phyloP scores from a whole-genome alignment of 1,284 basidiomycete species.

The Cutaneotrichosporon cutaneum region DNA sequence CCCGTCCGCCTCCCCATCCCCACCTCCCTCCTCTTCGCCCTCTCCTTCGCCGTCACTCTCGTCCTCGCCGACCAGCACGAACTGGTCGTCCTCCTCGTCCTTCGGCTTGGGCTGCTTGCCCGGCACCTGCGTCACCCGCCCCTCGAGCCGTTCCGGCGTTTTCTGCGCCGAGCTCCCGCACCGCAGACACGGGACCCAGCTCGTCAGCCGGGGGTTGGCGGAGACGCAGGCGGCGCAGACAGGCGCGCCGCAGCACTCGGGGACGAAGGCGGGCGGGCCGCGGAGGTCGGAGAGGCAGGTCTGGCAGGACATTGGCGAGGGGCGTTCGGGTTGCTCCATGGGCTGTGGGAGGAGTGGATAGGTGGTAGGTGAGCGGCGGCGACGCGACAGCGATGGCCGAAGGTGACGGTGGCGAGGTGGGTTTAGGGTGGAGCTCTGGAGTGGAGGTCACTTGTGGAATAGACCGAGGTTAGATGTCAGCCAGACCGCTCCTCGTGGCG shows the following conservation, averaged over 20 bases:
- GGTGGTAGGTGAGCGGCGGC: not conserved
- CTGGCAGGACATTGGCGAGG: constrained; percentile 26
- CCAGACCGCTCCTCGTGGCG: too few species aligned
- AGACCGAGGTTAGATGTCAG: too few species aligned
- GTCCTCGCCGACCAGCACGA: constrained; percentile 22
- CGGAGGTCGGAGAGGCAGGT: constrained; percentile 38
- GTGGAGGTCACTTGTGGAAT: too few species aligned
- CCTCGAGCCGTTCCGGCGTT: not conserved
- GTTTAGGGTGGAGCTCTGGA: too few species aligned
- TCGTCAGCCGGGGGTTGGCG: constrained; percentile 41
- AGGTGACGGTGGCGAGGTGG: too few species aligned
- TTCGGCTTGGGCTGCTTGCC: not conserved
- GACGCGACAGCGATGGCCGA: too few species aligned
- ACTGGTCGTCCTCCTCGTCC: constrained; percentile 8
- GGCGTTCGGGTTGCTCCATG: not conserved
- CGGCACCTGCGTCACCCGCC: not conserved
- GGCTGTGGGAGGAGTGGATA: too few species aligned
- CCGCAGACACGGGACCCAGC: constrained; percentile 45
- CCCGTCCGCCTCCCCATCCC: too few species aligned
- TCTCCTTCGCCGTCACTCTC: constrained; percentile 1
- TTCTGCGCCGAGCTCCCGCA: constrained; percentile 30
- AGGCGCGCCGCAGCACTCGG: constrained; percentile 41
- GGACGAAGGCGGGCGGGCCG: constrained; percentile 21
- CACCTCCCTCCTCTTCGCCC: not conserved
- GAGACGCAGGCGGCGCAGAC: constrained; percentile 41